phyloP scores from a whole-genome alignment of 371 early-diverging fungal genomes.

The Mycotypha africana region DNA sequence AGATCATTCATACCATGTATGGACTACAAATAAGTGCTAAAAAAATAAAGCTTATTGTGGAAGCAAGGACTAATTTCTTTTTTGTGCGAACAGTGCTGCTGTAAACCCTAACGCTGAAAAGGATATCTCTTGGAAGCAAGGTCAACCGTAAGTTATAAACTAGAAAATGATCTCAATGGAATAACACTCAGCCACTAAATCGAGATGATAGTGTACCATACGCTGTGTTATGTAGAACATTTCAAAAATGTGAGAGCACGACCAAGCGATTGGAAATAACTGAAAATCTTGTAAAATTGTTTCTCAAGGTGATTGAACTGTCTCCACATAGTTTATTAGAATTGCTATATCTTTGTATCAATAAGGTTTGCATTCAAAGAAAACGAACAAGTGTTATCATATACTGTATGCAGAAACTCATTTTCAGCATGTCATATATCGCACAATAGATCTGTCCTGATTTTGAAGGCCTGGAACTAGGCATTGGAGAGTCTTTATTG shows the following conservation, averaged over 20 bases:
- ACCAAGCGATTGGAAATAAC: constrained; percentile 77
- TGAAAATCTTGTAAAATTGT: constrained; percentile 72
- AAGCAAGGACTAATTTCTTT: too few relatives aligned
- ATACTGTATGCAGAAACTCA: too few relatives aligned
- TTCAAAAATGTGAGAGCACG: constrained; percentile 75
- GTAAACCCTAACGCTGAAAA: too few relatives aligned
- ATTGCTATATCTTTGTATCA: constrained; percentile 88
- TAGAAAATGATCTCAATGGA: constrained; percentile 11
- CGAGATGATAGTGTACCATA: constrained; percentile 66
- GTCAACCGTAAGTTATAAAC: neutral
- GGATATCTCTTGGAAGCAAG: constrained; percentile 1
- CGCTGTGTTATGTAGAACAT: constrained; percentile 78
- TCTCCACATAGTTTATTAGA: constrained; percentile 71
- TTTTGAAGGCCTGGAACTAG: constrained; percentile 94
- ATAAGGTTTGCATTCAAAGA: constrained; percentile 53
- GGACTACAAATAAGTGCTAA: too few relatives aligned
- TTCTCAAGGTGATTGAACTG: constrained; percentile 63
- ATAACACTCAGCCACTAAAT: neutral
- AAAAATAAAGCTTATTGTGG: neutral
- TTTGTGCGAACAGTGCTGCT: constrained; percentile 3
- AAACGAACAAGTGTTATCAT: neutral
- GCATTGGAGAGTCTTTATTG: constrained; percentile 92
- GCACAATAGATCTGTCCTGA: constrained; percentile 89
- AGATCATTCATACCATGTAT: constrained; percentile 14
- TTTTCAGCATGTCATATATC: too few relatives aligned